Base-by-base conservation (phyloP, 805 yeast genomes). In the Yarrowia sp. region DNA sequence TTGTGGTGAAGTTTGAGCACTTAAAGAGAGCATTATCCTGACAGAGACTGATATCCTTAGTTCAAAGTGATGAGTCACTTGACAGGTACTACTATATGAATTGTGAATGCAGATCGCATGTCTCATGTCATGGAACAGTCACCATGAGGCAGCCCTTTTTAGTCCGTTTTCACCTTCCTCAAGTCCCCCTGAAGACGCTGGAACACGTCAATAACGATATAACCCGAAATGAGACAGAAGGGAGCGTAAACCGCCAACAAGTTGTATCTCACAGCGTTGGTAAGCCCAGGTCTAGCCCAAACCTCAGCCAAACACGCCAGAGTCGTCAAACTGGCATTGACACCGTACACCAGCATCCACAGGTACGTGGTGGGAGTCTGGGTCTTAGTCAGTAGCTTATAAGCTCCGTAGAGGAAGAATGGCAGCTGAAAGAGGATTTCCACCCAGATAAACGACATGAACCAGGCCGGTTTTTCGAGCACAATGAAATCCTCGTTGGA, bases 351-450 rank as follows among this genome's bases (percentile, higher is more conserved):
- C 14, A 86, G 79, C 72, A 88, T 77, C 75, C 81, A 82, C 32
- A 79, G 77, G 69, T 82, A 82, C 16, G 80, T 74, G 19, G 67
- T 48, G 40, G 67, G 67, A 0, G 55, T 63, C n/a, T 35, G 8
- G 36, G 40, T 48, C 56, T 63, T 48, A 32, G 56, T 40, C 65
- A 70, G 69, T 41, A 84, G 72, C 45, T 75, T 74, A 53, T 71
- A 73, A 0, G 82, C 81, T 12, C 83, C 86, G 14, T 79, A 71
- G 76, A 94, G 91, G 77, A 95, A 95, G 38, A 90, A 81, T 0
- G 99, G 99, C 65, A 90, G 76, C 79, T 94, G 99, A 72, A 89
- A 82, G 3, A 86, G 63, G 49, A 93, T 70, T 77, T 94, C 99
- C 69, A 91, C 75, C 72, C 83, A 77, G 0, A 92, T 96, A 77